Evolutionary conservation across 768 basidiomycete species (phyloP).

Genomic region (Lactarius deliciosus): DNA sequence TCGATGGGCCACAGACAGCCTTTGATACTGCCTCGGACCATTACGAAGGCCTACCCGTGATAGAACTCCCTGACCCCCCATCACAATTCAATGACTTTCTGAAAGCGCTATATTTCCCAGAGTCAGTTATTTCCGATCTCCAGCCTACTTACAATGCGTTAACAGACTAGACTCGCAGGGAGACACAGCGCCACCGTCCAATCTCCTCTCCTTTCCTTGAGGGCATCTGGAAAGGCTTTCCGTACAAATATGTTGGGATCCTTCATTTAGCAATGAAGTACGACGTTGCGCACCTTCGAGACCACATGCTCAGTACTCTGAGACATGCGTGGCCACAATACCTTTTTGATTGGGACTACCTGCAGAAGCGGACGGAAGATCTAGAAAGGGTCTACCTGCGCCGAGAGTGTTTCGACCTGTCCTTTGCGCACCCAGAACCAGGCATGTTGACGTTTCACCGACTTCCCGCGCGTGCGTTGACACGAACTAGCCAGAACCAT

Average conservation of each 20-base stretch:
- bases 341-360: slow-evolving; percentile 24
- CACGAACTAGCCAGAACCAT: slow-evolving; percentile 19
- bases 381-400: slow-evolving; percentile 23
- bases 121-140: slow-evolving; percentile 11
- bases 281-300: slow-evolving; percentile 12
- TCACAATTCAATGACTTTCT: slow-evolving; percentile 23
- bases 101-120: slow-evolving; percentile 25
- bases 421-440: slow-evolving; percentile 26
- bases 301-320: slow-evolving; percentile 18
- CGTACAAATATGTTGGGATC: slow-evolving; percentile 23
- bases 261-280: slow-evolving; percentile 27
- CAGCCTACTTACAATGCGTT: neutral
- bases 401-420: slow-evolving; percentile 21
- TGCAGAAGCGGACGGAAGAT: slow-evolving; percentile 26
- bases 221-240: slow-evolving; percentile 27
- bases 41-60: slow-evolving; percentile 27
- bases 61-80: slow-evolving; percentile 25
- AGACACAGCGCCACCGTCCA: slow-evolving; percentile 22
- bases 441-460: slow-evolving; percentile 11
- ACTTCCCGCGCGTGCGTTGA: slow-evolving; percentile 1
- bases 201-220: slow-evolving; percentile 26
- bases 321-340: slow-evolving; percentile 27
- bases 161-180: slow-evolving; percentile 8
- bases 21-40: slow-evolving; percentile 23
- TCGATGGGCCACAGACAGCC: slow-evolving; percentile 16